Conservation (phyloP, 768 basidiomycete genomes). For the Boletus rufocinnamomeus region DNA sequence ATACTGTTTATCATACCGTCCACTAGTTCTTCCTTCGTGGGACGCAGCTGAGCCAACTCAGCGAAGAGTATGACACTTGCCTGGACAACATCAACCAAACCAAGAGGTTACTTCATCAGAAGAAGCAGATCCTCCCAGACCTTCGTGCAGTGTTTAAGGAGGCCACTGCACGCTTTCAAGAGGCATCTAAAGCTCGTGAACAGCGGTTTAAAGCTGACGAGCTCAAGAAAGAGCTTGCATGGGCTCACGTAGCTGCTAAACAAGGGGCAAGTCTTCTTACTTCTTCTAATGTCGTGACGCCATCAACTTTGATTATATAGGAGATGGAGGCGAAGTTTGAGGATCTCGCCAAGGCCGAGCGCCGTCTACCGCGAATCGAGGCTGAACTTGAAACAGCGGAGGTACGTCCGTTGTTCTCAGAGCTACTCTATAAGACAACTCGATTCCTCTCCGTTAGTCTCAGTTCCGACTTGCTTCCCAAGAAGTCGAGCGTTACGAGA, state of each 20-base stretch:
- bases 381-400: slow-evolving; percentile 41
- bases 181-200: slow-evolving; percentile 73
- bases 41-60: slow-evolving; percentile 86
- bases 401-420: slow-evolving; percentile 28
- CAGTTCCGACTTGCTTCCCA: slow-evolving; percentile 37
- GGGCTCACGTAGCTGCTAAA: slow-evolving; percentile 80
- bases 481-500: slow-evolving; percentile 41
- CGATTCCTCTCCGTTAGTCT: slow-evolving; percentile 26
- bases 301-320: slow-evolving; percentile 24
- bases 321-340: slow-evolving; percentile 47
- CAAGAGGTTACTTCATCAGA: slow-evolving; percentile 62
- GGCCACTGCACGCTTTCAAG: slow-evolving; percentile 60
- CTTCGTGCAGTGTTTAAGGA: slow-evolving; percentile 60
- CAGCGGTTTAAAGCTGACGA: slow-evolving; percentile 68
- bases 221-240: slow-evolving; percentile 80
- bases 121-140: slow-evolving; percentile 79
- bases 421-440: not conserved
- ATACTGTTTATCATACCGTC: slow-evolving; percentile 5
- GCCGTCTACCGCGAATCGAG: slow-evolving; percentile 43
- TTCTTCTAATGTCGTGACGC: not conserved
- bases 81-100: slow-evolving; percentile 72
- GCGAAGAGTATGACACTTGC: slow-evolving; percentile 81
- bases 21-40: slow-evolving; percentile 90
- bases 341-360: slow-evolving; percentile 41
- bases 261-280: slow-evolving; percentile 49